Conservation (phyloP, 768 basidiomycete species). For the Phylloporus sp. region DNA sequence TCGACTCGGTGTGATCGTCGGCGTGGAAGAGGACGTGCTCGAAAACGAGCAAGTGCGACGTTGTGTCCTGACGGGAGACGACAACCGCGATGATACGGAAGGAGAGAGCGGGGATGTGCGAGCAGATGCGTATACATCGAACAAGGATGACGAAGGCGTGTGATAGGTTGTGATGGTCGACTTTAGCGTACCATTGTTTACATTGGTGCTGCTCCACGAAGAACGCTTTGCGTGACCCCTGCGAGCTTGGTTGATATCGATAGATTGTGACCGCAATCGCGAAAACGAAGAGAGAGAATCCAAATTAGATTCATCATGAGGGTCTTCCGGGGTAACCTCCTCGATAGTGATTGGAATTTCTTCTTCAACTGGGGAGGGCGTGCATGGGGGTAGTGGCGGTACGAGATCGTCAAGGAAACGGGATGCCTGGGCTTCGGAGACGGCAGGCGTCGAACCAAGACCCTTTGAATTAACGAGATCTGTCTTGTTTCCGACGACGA, state of each 20-base stretch:
- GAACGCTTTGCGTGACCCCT: constrained; percentile 37
- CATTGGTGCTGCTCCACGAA: constrained; percentile 42
- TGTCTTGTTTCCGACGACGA: constrained; percentile 74
- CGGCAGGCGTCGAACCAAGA: constrained; percentile 15
- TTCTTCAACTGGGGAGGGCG: constrained; percentile 4
- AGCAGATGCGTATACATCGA: constrained; percentile 57
- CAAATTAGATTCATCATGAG: constrained; percentile 2
- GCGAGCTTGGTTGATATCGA: constrained; percentile 25
- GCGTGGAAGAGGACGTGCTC: constrained; percentile 35
- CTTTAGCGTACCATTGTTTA: constrained; percentile 47
- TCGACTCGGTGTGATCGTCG: constrained; percentile 57
- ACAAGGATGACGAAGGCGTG: constrained; percentile 75
- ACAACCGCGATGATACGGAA: constrained; percentile 26
- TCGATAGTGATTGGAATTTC: constrained; percentile 13
- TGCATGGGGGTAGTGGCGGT: constrained; percentile 30
- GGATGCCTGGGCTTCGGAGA: constrained; percentile 42
- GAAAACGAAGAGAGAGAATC: constrained; percentile 22
- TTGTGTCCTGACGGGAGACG: constrained; percentile 25
- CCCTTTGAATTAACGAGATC: constrained; percentile 40
- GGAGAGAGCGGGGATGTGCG: constrained; percentile 51
- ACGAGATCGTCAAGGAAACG: constrained; percentile 56
- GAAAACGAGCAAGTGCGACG: constrained; percentile 38
- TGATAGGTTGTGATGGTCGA: constrained; percentile 64
- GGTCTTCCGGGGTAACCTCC: constrained; percentile 15
- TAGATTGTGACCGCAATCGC: constrained; percentile 15